These are phyloP conservation scores for Mycotypha africana DNA, from an alignment of 371 early-diverging fungal species.

Conservation along the genomic window DNA sequence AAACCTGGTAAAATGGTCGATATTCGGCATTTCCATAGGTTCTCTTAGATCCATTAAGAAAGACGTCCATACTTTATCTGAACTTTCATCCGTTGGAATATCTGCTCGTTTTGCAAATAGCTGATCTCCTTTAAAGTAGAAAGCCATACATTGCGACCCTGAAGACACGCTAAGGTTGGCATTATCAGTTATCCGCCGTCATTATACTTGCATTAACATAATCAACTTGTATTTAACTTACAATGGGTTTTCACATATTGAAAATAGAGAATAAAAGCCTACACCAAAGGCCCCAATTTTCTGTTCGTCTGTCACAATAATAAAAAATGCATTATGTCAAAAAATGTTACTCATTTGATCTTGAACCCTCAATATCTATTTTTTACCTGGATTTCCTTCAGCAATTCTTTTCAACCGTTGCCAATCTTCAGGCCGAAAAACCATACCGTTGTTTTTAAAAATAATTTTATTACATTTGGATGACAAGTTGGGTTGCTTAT, in stretches of 20 bases:
- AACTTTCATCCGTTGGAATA: constrained; percentile 43
- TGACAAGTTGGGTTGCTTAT: constrained; percentile 37
- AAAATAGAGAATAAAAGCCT: constrained; percentile 84
- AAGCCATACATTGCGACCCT: constrained; percentile 79
- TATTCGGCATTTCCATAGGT: constrained; percentile 67
- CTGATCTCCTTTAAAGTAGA: constrained; percentile 88
- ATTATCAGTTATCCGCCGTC: background rate
- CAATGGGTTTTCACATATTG: constrained; percentile 87
- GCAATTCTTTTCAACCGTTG: constrained; percentile 79
- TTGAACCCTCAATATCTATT: too few species aligned
- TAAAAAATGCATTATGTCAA: background rate
- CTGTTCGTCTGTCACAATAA: constrained; percentile 26
- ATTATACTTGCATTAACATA: background rate
- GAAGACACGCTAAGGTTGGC: constrained; percentile 47
- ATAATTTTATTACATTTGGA: constrained; percentile 57
- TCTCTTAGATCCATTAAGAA: constrained; percentile 77
- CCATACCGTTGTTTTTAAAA: constrained; percentile 83
- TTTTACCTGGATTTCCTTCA: constrained; percentile 81
- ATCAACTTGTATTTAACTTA: constrained; percentile 21
- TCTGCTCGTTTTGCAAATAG: constrained; percentile 73
- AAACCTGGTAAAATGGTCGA: constrained; percentile 73
- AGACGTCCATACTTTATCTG: constrained; percentile 61
- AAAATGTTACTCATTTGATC: too few species aligned
- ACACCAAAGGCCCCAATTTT: constrained; percentile 90
- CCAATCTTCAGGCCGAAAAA: constrained; percentile 85